phyloP scores from a whole-genome alignment of 768 basidiomycete genomes.

The Lepiota brunneoincarnata region DNA sequence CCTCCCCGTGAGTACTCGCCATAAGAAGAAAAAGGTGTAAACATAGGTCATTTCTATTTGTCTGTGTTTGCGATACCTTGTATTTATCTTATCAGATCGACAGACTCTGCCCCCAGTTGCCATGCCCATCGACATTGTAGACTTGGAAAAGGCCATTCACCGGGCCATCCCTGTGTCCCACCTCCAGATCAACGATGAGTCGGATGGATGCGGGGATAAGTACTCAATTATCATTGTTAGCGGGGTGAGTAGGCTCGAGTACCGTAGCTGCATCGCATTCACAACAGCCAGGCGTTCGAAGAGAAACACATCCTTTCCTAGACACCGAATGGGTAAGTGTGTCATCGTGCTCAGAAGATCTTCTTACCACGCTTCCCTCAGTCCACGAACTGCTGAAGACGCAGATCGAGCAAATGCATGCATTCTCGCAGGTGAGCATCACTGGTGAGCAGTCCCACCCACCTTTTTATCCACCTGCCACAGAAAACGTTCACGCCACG shows the following conservation, averaged over 20 bases:
- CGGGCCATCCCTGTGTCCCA: slow-evolving; percentile 60
- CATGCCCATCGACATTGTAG: slow-evolving; percentile 60
- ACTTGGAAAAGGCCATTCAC: slow-evolving; percentile 63
- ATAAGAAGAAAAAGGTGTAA: slow-evolving; percentile 2
- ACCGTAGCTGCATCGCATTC: neutral
- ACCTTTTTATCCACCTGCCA: neutral
- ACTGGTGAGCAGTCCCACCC: neutral
- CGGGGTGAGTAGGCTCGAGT: slow-evolving; percentile 42
- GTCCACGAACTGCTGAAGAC: slow-evolving; percentile 77
- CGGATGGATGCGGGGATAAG: slow-evolving; percentile 79
- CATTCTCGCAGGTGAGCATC: slow-evolving; percentile 75
- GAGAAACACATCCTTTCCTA: slow-evolving; percentile 77
- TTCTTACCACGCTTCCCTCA: slow-evolving; percentile 21
- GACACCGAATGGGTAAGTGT: slow-evolving; percentile 65
- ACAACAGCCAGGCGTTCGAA: slow-evolving; percentile 56
- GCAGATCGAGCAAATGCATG: slow-evolving; percentile 79
- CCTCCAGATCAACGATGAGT: slow-evolving; percentile 74
- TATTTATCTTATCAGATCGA: slow-evolving; percentile 23
- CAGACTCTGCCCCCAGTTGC: neutral
- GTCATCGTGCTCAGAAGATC: neutral
- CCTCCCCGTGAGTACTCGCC: neutral
- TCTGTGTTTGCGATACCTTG: neutral
- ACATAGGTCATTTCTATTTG: neutral
- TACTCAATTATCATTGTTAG: slow-evolving; percentile 77
- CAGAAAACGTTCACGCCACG: slow-evolving; percentile 22